These are phyloP conservation scores for Penicillium maclennaniae DNA, from an alignment of 495 filamentous ascomycete species.

Conservation along the genomic window DNA sequence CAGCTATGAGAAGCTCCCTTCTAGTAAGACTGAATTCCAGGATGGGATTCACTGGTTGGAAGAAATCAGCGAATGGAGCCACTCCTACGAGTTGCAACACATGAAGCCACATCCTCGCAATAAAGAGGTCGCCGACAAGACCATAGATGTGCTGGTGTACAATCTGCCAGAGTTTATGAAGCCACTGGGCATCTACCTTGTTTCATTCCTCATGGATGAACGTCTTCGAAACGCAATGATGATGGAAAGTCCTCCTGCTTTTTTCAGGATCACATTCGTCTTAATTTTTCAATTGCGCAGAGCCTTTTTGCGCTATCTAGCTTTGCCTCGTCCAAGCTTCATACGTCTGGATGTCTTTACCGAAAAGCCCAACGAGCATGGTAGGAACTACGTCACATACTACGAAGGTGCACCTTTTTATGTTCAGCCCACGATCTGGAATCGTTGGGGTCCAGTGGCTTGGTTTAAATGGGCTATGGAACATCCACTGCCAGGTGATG, in stretches of 20 bases:
- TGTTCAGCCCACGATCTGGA: slow-evolving; percentile 53
- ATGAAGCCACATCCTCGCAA: slow-evolving; percentile 57
- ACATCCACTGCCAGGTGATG: slow-evolving; percentile 55
- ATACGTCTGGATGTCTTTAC: slow-evolving; percentile 41
- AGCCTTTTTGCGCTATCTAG: slow-evolving; percentile 49
- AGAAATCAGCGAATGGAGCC: slow-evolving; percentile 53
- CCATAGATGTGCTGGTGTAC: slow-evolving; percentile 56
- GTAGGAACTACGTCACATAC: slow-evolving; percentile 44
- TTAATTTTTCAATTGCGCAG: slow-evolving; percentile 42
- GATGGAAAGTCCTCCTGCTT: slow-evolving; percentile 37
- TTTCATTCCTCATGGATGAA: slow-evolving; percentile 57
- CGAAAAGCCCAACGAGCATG: slow-evolving; percentile 45
- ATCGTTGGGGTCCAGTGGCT: slow-evolving; percentile 52
- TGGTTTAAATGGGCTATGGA: slow-evolving; percentile 50
- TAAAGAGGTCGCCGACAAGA: slow-evolving; percentile 49
- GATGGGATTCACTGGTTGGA: slow-evolving; percentile 62
- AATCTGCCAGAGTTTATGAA: slow-evolving; percentile 48
- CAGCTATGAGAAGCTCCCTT: slow-evolving; percentile 39
- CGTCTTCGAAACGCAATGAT: slow-evolving; percentile 59
- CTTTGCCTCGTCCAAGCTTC: slow-evolving; percentile 50
- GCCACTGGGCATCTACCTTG: slow-evolving; percentile 41
- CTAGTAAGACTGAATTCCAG: slow-evolving; percentile 38
- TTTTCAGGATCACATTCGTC: slow-evolving; percentile 36
- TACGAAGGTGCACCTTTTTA: slow-evolving; percentile 55
- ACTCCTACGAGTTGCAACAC: slow-evolving; percentile 47